Base-by-base conservation (phyloP, 306 rosid genomes). In the Trifolium dubium region DNA sequence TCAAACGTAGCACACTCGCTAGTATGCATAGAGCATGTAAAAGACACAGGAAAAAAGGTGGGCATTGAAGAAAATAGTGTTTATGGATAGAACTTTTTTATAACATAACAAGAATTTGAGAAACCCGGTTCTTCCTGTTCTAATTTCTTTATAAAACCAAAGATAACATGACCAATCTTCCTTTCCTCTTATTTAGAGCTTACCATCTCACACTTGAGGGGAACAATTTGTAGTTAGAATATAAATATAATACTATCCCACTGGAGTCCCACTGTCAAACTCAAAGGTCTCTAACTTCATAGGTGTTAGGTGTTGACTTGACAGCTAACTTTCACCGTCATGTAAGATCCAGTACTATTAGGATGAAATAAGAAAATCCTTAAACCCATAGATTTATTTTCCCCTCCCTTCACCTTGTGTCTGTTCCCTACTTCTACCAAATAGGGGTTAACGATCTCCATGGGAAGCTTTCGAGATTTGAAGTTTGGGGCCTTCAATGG, bases 291-390 rank as follows among this genome's bases (percentile, higher is more conserved):
- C 60, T 4, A 54, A 54, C 60, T 54, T 51, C 30, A 0, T 37
- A 19, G 39, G 49, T 37, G n/a, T 63, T 37, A 19, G 39, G 49
- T 37, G n/a, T 63, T 63, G 46, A 63, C 68, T 62, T 62, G 18
- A 59, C 40, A 12, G 6, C n/a, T 8, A 59, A 30, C 64, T 35
- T 28, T 28, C 15, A 31, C 23, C 43, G n/a, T 60, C 41, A 31
- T 34, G 67, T 31, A 62, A 14, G 63, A 46, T 29, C 44, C 39
- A 35, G 39, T 39, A 29, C 64, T 11, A 14, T 12, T n/a, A 62
- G 67, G 67, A 31, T 62, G 46, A 51, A 51, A 51, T 51, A 3
- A 51, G 11, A 17, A 46, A 46, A 46, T 51, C 28, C 58, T 17
- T 51, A 15, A 51, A 15, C 7, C 8, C 11, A 6, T 51, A 14